Base-by-base conservation (phyloP, 1,139 yeast genomes). In the Trichomonascaceae sp. region DNA sequence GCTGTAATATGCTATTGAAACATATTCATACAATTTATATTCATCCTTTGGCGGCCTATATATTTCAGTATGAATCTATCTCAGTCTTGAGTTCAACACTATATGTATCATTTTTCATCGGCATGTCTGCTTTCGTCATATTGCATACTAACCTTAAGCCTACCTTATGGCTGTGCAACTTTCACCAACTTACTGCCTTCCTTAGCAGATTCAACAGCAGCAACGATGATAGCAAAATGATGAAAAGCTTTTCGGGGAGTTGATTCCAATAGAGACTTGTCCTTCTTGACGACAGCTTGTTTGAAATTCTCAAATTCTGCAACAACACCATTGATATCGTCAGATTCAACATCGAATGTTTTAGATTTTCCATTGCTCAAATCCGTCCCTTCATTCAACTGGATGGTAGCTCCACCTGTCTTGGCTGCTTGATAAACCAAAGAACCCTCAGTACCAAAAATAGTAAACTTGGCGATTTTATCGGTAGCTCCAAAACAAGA, bases 401-500 rank as follows among this genome's bases (percentile, higher is more conserved):
- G 73, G 50, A 79, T 68, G 22, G 70, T 69, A 27, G 77, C 70
- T 30, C 84, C 85, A 22, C 84, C 76, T 65, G 83, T 82, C 2
- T 36, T 30, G 6, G 45, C 46, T 12, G 49, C 19, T 62, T 85
- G 86, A 62, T 83, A 82, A 38, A 74, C 72, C 20, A 87, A 70
- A 13, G 95, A 82, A 53, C 98, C 98, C 54, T 84, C 77, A 48
- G 80, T 79, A 61, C 96, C 98, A 64, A 80, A 82, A 53, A 91
- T 83, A 59, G 80, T 80, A 70, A 91, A 82, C 60, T 70, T 75
- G 51, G 84, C 79, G 36, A 80, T 72, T 70, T 87, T 87, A 51
- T 84, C 85, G 55, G 88, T 80, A 52, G 93, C 87, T 52, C 96
- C 96, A 65, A 89, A 86, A n/a, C 91, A 84, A 43, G 95, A 85